Conservation (phyloP, 2,329 filamentous ascomycete genomes). For the Aciculosporium take region DNA sequence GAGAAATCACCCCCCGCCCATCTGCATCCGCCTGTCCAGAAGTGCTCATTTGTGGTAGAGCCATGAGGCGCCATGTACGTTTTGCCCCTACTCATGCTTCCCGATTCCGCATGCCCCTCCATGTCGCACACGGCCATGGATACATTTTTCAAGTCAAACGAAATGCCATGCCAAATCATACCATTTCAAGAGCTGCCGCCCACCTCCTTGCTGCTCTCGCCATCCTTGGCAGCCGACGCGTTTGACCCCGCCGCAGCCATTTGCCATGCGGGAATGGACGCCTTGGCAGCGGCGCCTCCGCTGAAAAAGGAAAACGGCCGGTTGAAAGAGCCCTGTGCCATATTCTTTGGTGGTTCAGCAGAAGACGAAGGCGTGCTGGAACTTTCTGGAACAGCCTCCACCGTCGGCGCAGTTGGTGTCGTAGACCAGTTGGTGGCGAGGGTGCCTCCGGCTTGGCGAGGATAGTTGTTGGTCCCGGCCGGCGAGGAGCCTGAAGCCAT, state of each 20-base stretch:
- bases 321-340: constrained; percentile 15
- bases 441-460: constrained; percentile 1
- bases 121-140: too few species aligned
- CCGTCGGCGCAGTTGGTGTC: constrained; percentile 10
- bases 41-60: neutral
- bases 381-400: constrained; percentile 12
- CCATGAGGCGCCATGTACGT: too few species aligned
- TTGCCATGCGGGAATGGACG: constrained; percentile 69
- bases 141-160: too few species aligned
- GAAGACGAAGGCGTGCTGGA: constrained; percentile 11
- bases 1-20: too few species aligned
- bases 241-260: constrained; percentile 43
- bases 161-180: neutral
- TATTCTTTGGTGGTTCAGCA: constrained; percentile 20
- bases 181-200: constrained; percentile 2
- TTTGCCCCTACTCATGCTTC: neutral
- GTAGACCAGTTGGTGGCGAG: constrained; percentile 1
- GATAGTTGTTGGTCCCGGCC: constrained; percentile 10
- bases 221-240: constrained; percentile 15
- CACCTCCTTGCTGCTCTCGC: constrained; percentile 6
- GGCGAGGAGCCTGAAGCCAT: constrained; percentile 29
- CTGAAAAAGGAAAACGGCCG: constrained; percentile 20
- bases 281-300: constrained; percentile 31
- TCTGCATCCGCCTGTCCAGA: neutral
- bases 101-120: too few species aligned